Base-by-base conservation (phyloP, 2,329 filamentous ascomycete species). In the Botryotinia globosa region DNA sequence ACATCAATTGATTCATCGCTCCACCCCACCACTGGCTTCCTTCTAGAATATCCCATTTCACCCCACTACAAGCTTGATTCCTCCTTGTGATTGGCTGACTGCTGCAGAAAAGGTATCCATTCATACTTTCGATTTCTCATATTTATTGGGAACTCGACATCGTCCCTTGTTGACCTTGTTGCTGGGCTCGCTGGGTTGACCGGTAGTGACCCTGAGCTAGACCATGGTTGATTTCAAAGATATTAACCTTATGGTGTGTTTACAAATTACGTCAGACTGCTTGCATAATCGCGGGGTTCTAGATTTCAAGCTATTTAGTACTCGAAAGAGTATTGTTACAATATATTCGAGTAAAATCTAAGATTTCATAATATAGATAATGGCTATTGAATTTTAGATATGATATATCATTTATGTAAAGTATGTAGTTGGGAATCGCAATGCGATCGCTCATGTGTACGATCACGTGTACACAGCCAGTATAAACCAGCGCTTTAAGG, bases 281-380 rank as follows among this genome's bases (percentile, higher is more conserved):
- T 66, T 66, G 44, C 63, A 51, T 66, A 66, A 66, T 66, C 63
- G 14, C 34, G 44, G 54, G 22, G 48, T n/a, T 67, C 64, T 64
- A 64, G 62, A 64, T 64, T 45, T n/a, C 22, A 25, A 16, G 48
- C 48, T 54, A 22, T 25, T 12, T 20, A 42, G 42, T 9, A 0
- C 45, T 25, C 22, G 1, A 48, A 48, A 10, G 45, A 18, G 42
- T 42, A 14, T 42, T 16, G 16, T 14, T 42, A 14, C 1, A 42
- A 16, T 16, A 42, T 42, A 42, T 42, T 42, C 39, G 12, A 42
- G 2, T 16, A 42, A 39, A 14, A 42, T 42, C 39, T 42, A 42
- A 42, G 3, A 42, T 42, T 42, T 42, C 39, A 16, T 12, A 42
- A 14, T 42, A 4, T 16, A 39, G 37, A 39, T 39, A 4, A 14